These are phyloP conservation scores for Eimeria praecox DNA, from an alignment of 169 alveolate species.

Conservation along the genomic window DNA sequence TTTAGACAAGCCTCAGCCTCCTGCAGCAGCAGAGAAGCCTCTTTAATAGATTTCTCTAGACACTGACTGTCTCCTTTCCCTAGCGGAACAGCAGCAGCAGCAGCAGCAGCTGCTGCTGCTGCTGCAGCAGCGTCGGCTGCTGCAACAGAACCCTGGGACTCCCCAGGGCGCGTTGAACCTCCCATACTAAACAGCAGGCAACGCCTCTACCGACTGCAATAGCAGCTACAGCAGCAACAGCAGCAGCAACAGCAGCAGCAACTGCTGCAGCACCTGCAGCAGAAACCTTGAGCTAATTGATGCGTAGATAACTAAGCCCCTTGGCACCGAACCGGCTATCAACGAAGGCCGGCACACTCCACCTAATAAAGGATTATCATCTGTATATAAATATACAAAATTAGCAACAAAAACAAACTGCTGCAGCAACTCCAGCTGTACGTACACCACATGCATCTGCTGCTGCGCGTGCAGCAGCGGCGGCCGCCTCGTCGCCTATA, in stretches of 20 bases:
- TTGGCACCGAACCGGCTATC: neutral
- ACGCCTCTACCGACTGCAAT: no score
- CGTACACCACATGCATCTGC: conserved; percentile 60
- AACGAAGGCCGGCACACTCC: neutral
- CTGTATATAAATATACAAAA: neutral
- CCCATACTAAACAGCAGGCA: neutral
- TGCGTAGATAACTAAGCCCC: neutral
- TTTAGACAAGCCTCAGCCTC: neutral
- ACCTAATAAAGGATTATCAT: neutral
- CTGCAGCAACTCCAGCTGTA: neutral
- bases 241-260: conserved; percentile 39
- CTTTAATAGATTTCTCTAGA: neutral
- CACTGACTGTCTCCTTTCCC: neutral
- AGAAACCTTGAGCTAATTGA: neutral
- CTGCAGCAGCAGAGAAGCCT: conserved; percentile 3
- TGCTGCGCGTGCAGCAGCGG: conserved; percentile 37
- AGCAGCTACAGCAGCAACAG: conserved; percentile 28
- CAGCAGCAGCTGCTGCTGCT: conserved; percentile 2
- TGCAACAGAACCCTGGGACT: neutral
- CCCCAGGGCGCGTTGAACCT: conserved; percentile 11
- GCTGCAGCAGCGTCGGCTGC: neutral
- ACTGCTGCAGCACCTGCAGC: neutral
- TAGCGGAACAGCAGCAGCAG: no score
- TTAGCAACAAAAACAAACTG: neutral
- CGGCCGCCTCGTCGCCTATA: conserved; percentile 10